phyloP scores from a whole-genome alignment of 768 basidiomycete species.

The Lyophyllum semitale region DNA sequence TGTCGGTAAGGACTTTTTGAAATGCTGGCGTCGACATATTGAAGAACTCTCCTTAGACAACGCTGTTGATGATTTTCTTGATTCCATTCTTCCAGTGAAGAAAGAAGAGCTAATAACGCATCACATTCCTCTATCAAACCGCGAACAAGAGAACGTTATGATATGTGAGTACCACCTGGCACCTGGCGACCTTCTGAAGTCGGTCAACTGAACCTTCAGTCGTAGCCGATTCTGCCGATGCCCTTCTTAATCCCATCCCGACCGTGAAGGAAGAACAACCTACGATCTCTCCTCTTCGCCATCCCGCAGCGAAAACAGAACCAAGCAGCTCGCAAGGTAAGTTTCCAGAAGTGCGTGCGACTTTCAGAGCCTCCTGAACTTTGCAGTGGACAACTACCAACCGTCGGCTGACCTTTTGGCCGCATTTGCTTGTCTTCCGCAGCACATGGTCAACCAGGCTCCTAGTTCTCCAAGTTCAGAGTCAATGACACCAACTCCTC shows the following conservation, averaged over 20 bases:
- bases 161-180: background rate
- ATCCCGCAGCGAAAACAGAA: background rate
- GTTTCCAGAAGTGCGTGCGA: background rate
- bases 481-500: background rate
- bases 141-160: background rate
- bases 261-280: no score
- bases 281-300: no score
- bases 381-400: constrained; percentile 5
- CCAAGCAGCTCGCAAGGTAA: background rate
- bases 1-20: no score
- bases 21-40: background rate
- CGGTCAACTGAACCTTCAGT: no score
- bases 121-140: background rate
- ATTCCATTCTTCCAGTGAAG: constrained; percentile 6
- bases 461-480: background rate
- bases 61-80: constrained; percentile 2
- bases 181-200: no score
- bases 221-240: no score
- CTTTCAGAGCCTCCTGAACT: background rate
- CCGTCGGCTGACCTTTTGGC: constrained; percentile 16
- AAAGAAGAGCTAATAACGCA: constrained; percentile 4
- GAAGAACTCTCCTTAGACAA: background rate
- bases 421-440: constrained; percentile 7
- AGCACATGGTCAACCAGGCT: background rate
- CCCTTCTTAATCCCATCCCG: no score